Percentiles rank a stretch among this genome's conserved stretches.
Evolutionary conservation across 139 green algal species (phyloP).

Genomic region (Chlamydomonas urium): DNA sequence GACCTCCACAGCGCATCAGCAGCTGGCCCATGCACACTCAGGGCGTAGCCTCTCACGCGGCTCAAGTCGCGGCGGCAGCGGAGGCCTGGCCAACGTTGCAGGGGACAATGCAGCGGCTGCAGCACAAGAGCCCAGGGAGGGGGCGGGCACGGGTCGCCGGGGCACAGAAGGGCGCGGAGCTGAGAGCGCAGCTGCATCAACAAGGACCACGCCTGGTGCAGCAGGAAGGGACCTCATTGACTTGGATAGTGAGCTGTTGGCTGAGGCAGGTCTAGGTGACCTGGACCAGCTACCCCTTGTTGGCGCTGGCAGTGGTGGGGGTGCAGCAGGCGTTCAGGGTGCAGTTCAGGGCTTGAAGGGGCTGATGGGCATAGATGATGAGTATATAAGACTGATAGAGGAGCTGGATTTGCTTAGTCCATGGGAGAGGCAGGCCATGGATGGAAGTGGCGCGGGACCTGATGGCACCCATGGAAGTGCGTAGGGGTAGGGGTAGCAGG

Average conservation of each 20-base stretch:
- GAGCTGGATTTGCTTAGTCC: conserved; percentile 5
- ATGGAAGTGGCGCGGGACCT: neutral
- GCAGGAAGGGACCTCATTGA: neutral
- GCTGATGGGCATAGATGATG: conserved; percentile 1
- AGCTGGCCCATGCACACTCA: neutral
- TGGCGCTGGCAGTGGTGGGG: neutral
- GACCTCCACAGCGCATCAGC: neutral
- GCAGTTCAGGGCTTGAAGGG: neutral
- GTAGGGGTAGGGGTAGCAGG: no score
- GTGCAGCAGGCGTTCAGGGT: neutral
- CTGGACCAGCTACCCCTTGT: neutral
- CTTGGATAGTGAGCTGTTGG: neutral
- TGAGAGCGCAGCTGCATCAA: no score
- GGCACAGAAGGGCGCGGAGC: no score
- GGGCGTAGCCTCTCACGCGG: neutral
- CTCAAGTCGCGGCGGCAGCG: no score
- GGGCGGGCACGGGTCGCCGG: no score
- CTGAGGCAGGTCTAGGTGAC: neutral
- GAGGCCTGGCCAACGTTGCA: no score
- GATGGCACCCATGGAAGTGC: no score
- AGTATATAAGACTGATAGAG: conserved; percentile 15
- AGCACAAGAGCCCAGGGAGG: no score
- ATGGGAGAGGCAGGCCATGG: neutral
- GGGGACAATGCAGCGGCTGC: no score
- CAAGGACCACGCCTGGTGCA: neutral